Base-by-base conservation (phyloP, 2,329 filamentous ascomycete species). In the Rasamsonia emersonii region DNA sequence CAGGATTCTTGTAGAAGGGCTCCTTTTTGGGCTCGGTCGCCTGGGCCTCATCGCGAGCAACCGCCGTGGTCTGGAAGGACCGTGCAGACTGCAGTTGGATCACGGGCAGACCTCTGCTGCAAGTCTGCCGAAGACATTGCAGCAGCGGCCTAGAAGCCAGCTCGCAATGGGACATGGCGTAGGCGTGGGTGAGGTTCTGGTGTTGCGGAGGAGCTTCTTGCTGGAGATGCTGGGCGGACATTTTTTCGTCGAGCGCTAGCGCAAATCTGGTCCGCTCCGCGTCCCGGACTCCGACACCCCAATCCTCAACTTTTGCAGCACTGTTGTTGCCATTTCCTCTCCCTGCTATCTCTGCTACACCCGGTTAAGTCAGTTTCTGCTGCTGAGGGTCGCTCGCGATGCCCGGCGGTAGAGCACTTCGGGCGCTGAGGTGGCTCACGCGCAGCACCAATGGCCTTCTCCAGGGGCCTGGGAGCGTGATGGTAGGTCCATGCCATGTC, bases 1-100 rank as follows among this genome's bases (percentile, higher is more conserved):
- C 75, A 13, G 59, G 60, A 11, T 54, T 46, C 42, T 55, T 61
- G 49, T 63, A 53, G 46, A 64, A 65, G 24, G 62, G 51, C 47
- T 53, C 42, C 35, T 45, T 57, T 38, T 51, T 39, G 15, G 46
- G 32, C 44, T 63, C 56, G 50, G 70, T 61, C 41, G 59, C 47
- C 51, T 70, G 62, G 40, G 59, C 48, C 43, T 68, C 65, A 47
- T 67, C 63, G 36, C 52, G 51, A 36, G 51, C 49, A 25, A 50
- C 42, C 27, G 63, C 49, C 16, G 70, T 64, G 30, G 64, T 63
- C 35, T 67, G 67, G 43, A 75, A 67, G 44, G 62, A 51, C 27
- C 71, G 68, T 37, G 56, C 53, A 33, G 54, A 45, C 42, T 57
- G 57, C 21, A 55, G 33, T 39, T 58, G 58, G 25, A 53, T 32